Evolutionary conservation across 257 asterid genomes (phyloP).

Genomic region (Avicennia marina): DNA sequence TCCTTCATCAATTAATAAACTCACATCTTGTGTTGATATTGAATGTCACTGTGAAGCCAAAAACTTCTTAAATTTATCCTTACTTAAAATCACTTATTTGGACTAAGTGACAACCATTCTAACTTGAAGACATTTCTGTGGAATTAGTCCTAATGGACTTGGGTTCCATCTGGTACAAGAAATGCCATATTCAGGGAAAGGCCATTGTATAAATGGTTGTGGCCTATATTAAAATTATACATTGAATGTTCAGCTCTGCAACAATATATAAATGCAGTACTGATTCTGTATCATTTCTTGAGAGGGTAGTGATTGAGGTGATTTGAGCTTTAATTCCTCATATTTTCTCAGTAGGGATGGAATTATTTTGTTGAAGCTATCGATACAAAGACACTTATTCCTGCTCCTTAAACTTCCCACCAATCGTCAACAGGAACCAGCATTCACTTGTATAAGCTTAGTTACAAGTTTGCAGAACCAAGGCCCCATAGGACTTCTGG

Average conservation of each 20-base stretch:
- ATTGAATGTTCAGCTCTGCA: too few relatives aligned
- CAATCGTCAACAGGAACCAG: not conserved
- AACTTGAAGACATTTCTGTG: too few relatives aligned
- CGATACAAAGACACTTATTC: not conserved
- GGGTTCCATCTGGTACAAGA: too few relatives aligned
- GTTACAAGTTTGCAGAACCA: not conserved
- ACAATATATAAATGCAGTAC: not conserved
- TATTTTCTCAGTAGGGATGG: not conserved
- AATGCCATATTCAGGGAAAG: too few relatives aligned
- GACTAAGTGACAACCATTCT: too few relatives aligned
- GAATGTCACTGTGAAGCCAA: not conserved
- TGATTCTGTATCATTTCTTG: not conserved
- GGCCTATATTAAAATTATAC: not conserved
- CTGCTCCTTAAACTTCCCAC: too few relatives aligned
- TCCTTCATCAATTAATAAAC: not conserved
- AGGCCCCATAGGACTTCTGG: too few relatives aligned
- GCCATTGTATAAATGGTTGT: too few relatives aligned
- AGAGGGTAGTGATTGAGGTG: not conserved
- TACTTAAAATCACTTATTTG: not conserved
- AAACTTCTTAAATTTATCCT: too few relatives aligned
- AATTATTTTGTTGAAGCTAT: not conserved
- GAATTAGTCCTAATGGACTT: too few relatives aligned
- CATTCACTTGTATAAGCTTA: constrained; percentile 5
- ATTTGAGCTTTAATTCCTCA: not conserved
- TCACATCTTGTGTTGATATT: not conserved